Percentiles rank a stretch among this genome's conserved stretches.
Conservation (phyloP, 192 early-diverging fungal species). For the Backusella luteola region DNA sequence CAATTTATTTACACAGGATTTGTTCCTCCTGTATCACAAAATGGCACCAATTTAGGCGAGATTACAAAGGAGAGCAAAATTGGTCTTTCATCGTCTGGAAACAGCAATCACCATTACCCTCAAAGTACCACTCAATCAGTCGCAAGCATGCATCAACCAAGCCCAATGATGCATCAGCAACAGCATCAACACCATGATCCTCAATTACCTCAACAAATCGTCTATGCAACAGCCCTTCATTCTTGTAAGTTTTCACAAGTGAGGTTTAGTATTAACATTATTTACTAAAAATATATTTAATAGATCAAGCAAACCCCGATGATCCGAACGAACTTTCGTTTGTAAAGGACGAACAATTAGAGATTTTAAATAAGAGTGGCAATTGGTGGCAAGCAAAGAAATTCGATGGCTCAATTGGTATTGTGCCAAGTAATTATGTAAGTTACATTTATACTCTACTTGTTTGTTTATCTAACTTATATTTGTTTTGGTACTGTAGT, state of each 20-base stretch:
- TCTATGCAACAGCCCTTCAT: constrained; percentile 63
- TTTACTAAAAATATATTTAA: constrained; percentile 1
- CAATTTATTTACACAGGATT: constrained; percentile 1
- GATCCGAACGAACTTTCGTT: constrained; percentile 93
- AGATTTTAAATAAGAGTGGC: constrained; percentile 87
- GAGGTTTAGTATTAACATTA: background rate
- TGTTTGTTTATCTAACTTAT: background rate
- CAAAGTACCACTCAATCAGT: background rate
- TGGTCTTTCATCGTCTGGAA: background rate
- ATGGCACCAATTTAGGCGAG: background rate
- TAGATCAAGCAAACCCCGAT: constrained; percentile 83
- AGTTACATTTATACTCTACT: constrained; percentile 2
- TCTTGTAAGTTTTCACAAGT: constrained; percentile 42
- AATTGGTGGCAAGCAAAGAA: constrained; percentile 98
- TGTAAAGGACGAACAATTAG: constrained; percentile 81
- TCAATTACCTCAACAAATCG: constrained; percentile 4
- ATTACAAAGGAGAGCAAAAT: constrained; percentile 5
- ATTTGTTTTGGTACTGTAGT: background rate
- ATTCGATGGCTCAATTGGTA: constrained; percentile 76
- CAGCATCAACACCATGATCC: background rate
- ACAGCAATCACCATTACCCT: background rate
- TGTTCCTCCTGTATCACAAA: constrained; percentile 16
- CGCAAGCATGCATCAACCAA: background rate
- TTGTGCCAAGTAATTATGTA: constrained; percentile 87
- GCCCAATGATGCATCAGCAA: background rate